These are phyloP conservation scores for Actinomortierella wolfii DNA, from an alignment of 371 early-diverging fungal genomes.

Conservation along the genomic window DNA sequence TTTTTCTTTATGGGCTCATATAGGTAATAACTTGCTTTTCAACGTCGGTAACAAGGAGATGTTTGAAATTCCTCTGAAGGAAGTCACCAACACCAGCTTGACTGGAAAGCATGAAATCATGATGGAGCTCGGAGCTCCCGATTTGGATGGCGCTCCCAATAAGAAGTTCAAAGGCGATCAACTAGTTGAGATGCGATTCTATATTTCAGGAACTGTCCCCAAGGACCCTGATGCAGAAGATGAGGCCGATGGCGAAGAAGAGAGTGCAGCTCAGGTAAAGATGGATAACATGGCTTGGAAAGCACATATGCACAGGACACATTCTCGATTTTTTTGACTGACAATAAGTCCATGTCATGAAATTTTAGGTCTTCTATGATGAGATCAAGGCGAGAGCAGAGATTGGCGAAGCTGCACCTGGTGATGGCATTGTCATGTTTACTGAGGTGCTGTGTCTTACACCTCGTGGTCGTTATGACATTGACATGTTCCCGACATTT, in stretches of 20 bases:
- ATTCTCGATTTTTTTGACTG: not conserved
- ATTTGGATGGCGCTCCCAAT: constrained; percentile 54
- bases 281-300: too few relatives aligned
- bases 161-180: constrained; percentile 64
- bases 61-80: constrained; percentile 90
- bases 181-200: constrained; percentile 92
- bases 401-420: constrained; percentile 77
- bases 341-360: not conserved
- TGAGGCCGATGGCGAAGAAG: constrained; percentile 68
- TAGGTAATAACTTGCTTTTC: constrained; percentile 79
- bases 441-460: constrained; percentile 89
- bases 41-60: constrained; percentile 81
- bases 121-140: constrained; percentile 83
- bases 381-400: constrained; percentile 92
- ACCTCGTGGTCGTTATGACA: constrained; percentile 94
- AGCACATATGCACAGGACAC: not conserved
- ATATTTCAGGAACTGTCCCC: constrained; percentile 85
- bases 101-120: constrained; percentile 92
- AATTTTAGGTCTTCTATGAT: constrained; percentile 77
- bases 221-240: constrained; percentile 57
- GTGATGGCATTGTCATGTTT: constrained; percentile 91
- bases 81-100: constrained; percentile 88
- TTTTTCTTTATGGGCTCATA: constrained; percentile 2
- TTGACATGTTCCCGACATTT: constrained; percentile 92
- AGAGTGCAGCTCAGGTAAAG: constrained; percentile 70